Base-by-base conservation (phyloP, 345 rosid species). In the Stellera chamaejasme region DNA sequence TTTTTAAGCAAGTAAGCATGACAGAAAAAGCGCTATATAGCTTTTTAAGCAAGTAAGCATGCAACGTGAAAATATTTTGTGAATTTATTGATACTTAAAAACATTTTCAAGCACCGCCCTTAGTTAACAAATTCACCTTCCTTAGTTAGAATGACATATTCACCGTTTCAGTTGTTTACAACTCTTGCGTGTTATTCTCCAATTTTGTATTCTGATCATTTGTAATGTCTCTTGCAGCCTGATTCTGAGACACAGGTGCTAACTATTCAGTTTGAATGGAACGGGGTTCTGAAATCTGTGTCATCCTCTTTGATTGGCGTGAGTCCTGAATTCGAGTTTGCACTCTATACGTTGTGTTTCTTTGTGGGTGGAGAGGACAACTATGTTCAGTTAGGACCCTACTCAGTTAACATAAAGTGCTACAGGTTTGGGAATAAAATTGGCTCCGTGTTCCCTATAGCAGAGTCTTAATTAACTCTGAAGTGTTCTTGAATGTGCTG, bases 321-420 rank as follows among this genome's bases (percentile, higher is more conserved):
- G 46, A 88, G 92, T 75, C 92, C 96, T 4, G 95, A 92, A 83
- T 85, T 88, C 42, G 96, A 92, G 76, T 50, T 88, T 27, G 97
- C 96, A 11, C 80, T 88, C 39, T 88, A 92, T 57, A 88, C 97
- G 1, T 69, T 93, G 48, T 86, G 97, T 69, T 92, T 75, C 81
- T 81, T 75, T 52, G 62, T 78, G 65, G 93, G 97, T 4, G 66
- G 76, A 71, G 86, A 92, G 75, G 97, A 92, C 6, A 88, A 88
- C 72, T 69, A 62, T 36, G 68, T 86, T 9, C 87, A 86, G 74
- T 64, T 92, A 60, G 95, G 98, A 58, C 95, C 97, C 25, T 92
- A 93, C 72, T n/a, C 69, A 25, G 84, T 84, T 48, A 93, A 93
- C 74, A 85, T 88, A 72, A 92, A 92, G 79, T 92, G 98, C 74